These are phyloP conservation scores for Chrysanthemum seticuspe DNA, from an alignment of 129 eudicot species.

Conservation along the genomic window DNA sequence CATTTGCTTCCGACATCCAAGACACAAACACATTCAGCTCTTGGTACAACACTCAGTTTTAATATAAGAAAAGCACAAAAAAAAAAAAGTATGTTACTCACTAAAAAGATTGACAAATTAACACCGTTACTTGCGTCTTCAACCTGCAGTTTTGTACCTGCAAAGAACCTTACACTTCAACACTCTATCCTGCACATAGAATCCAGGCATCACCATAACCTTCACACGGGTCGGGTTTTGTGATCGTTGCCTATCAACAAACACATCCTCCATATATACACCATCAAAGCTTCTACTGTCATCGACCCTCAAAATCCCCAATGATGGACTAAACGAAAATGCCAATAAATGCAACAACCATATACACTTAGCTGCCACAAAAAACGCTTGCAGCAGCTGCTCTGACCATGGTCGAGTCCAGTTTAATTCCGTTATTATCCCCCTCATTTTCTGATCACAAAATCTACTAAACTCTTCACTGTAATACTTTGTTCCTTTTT, in stretches of 20 bases:
- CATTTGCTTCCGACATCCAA: slow-evolving; percentile 25
- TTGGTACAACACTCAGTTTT: slow-evolving; percentile 19
- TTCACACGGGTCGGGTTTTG: slow-evolving; percentile 55
- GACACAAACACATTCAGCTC: slow-evolving; percentile 17
- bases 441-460: slow-evolving; percentile 91
- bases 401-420: slow-evolving; percentile 98
- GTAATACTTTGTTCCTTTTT: slow-evolving; percentile 88
- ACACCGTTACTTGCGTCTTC: background rate
- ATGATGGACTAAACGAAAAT: slow-evolving; percentile 62
- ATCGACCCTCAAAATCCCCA: slow-evolving; percentile 73
- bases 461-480: slow-evolving; percentile 93
- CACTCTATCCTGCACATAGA: slow-evolving; percentile 77
- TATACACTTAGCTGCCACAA: slow-evolving; percentile 89
- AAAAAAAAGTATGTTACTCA: slow-evolving; percentile 26
- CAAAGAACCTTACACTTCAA: slow-evolving; percentile 82
- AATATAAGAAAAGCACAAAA: slow-evolving; percentile 8
- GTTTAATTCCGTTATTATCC: slow-evolving; percentile 53
- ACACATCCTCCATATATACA: slow-evolving; percentile 70
- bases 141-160: slow-evolving; percentile 59
- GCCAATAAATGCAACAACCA: slow-evolving; percentile 95
- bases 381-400: slow-evolving; percentile 76
- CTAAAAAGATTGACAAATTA: slow-evolving; percentile 9
- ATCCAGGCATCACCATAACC: slow-evolving; percentile 88
- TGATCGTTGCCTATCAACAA: slow-evolving; percentile 47
- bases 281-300: slow-evolving; percentile 58